Conservation (phyloP, 2,329 filamentous ascomycete species). For the Calonectria naviculata region DNA sequence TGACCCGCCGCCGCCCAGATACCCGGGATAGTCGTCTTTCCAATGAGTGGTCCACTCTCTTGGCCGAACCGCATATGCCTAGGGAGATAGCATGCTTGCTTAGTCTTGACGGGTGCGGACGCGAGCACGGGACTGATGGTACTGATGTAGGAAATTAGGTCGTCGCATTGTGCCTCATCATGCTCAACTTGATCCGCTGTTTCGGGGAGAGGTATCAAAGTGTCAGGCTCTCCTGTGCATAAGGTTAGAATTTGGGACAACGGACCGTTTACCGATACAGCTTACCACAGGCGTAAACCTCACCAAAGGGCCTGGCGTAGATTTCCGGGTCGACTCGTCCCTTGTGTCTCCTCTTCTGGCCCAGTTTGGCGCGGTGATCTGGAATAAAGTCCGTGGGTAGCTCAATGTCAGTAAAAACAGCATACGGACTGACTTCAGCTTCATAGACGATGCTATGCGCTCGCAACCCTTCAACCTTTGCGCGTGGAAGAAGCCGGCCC, state of each 20-base stretch:
- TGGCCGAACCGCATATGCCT: conserved; percentile 74
- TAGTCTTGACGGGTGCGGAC: conserved; percentile 74
- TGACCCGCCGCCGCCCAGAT: conserved; percentile 89
- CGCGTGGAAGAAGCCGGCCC: conserved; percentile 64
- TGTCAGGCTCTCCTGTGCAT: conserved; percentile 77
- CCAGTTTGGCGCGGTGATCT: conserved; percentile 58
- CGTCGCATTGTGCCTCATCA: conserved; percentile 82
- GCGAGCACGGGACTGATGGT: conserved; percentile 74
- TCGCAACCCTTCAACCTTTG: conserved; percentile 68
- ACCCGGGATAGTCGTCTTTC: conserved; percentile 77
- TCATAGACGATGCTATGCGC: conserved; percentile 76
- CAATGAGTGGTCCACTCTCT: conserved; percentile 78
- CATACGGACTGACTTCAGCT: conserved; percentile 76
- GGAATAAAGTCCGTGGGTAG: conserved; percentile 74
- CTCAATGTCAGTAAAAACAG: conserved; percentile 87
- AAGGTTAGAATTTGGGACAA: conserved; percentile 1
- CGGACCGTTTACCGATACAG: not conserved
- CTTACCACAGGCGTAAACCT: conserved; percentile 91
- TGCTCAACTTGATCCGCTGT: conserved; percentile 80
- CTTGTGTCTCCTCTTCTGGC: conserved; percentile 64
- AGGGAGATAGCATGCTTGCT: conserved; percentile 95
- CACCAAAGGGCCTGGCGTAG: conserved; percentile 88
- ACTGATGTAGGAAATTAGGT: conserved; percentile 83
- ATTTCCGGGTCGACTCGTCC: conserved; percentile 87
- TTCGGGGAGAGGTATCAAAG: conserved; percentile 77